Percentiles rank a stretch among this genome's conserved stretches.
Conservation (phyloP, 2,329 filamentous ascomycete species). For the Clonostachys rosea region DNA sequence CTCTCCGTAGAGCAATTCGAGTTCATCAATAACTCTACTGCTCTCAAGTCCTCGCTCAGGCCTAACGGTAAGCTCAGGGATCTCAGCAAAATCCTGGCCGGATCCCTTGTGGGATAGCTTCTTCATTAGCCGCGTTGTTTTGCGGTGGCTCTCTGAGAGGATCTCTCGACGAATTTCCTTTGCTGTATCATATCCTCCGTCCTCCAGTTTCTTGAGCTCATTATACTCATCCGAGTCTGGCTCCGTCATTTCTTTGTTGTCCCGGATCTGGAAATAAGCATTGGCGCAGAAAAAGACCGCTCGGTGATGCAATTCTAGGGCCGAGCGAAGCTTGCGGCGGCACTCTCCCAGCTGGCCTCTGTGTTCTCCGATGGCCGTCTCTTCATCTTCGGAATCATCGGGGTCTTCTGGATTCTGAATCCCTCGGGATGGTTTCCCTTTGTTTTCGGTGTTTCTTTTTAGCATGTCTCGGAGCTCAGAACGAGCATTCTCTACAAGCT, state of each 20-base stretch:
- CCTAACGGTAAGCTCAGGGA: slow-evolving; percentile 52
- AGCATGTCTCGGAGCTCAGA: slow-evolving; percentile 51
- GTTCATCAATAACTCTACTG: slow-evolving; percentile 56
- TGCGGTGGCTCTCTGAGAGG: slow-evolving; percentile 45
- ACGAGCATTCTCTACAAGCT: slow-evolving; percentile 60
- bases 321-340: slow-evolving; percentile 61
- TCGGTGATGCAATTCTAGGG: slow-evolving; percentile 76
- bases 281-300: slow-evolving; percentile 83
- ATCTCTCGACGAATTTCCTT: slow-evolving; percentile 77
- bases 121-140: slow-evolving; percentile 49
- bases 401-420: background rate
- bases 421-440: background rate
- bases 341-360: slow-evolving; percentile 47
- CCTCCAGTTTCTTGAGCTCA: slow-evolving; percentile 65
- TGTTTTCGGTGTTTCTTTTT: background rate
- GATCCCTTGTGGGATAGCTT: slow-evolving; percentile 49
- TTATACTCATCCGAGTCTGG: slow-evolving; percentile 65
- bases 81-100: slow-evolving; percentile 52
- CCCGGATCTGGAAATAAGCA: slow-evolving; percentile 78
- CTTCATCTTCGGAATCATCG: slow-evolving; percentile 16
- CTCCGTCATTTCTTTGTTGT: slow-evolving; percentile 56
- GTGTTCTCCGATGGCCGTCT: slow-evolving; percentile 22
- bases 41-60: slow-evolving; percentile 67
- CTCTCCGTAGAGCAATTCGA: slow-evolving; percentile 59
- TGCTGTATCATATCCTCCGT: slow-evolving; percentile 69